Evolutionary conservation across 1,284 basidiomycete species (phyloP).

Genomic region (Xanthoconium separans): DNA sequence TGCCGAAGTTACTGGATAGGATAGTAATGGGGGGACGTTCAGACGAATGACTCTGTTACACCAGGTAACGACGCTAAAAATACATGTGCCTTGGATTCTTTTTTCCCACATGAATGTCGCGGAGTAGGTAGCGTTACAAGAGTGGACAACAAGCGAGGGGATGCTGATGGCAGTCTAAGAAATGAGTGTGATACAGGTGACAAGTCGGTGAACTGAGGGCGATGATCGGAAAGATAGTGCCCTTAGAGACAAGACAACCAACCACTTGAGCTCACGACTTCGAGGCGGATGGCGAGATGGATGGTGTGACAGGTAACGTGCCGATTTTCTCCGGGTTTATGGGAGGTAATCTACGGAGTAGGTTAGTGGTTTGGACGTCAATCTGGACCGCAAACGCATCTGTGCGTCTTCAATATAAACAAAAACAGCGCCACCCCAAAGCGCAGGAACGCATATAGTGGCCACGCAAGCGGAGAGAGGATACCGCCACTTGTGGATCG

Average conservation of each 20-base stretch:
- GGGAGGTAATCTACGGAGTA: slow-evolving; percentile 9
- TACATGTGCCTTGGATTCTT: not conserved
- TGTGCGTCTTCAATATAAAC: not conserved
- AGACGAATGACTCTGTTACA: not conserved
- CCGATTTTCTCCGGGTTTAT: slow-evolving; percentile 10
- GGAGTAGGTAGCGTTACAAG: not conserved
- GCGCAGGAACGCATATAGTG: not conserved
- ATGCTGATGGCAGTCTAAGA: not conserved
- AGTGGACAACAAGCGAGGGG: not conserved
- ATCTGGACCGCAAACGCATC: not conserved
- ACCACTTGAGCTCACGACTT: slow-evolving; percentile 12
- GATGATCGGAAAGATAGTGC: not conserved
- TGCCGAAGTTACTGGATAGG: too few species aligned
- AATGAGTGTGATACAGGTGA: not conserved
- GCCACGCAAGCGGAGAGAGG: not conserved
- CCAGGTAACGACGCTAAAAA: not conserved
- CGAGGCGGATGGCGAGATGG: slow-evolving; percentile 14
- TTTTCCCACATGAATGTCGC: not conserved
- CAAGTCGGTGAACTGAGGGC: not conserved
- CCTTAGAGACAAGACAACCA: not conserved
- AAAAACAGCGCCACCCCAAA: not conserved
- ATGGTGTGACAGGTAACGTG: slow-evolving; percentile 5
- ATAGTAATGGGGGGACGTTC: too few species aligned
- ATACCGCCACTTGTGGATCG: not conserved
- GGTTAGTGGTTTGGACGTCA: slow-evolving; percentile 6